Evolutionary conservation across 108 stramenopile species (phyloP), one percentile per base, ranked within the genome.

Genomic region (Conticribra weissflogii): DNA sequence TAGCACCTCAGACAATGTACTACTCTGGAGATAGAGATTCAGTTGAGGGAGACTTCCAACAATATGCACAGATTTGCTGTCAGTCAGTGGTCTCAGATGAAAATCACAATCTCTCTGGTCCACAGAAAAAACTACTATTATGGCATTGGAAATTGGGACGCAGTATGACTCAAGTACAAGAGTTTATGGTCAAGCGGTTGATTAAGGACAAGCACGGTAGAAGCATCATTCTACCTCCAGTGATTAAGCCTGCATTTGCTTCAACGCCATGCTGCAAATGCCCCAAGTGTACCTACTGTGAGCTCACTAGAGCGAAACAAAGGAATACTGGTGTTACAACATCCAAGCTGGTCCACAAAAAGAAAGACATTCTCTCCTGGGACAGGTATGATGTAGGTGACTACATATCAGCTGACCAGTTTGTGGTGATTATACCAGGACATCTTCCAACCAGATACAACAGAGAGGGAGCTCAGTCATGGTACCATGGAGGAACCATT

Each of bases 321-420:
- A 18, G 34, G 1, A 19, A 0, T 18, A 14, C 34, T 2, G 4
- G 3, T 0, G 32, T 36, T 0, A 3, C 3, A 3, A 41, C 1
- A 3, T 1, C 2, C 7, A 29, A 31, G n/a, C 36, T n/a, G 2
- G 34, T 41, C 5, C 36, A 5, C 36, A 41, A 59, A 44, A 44
- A 59, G 36, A 36, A 45, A 28, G 0, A 18, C 23, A 17, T 59
- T 0, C n/a, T 59, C 0, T 3, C 65, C 0, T 9, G 24, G 12
- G 36, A 54, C 25, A 55, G 25, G 21, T 54, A 54, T 29, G 36
- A 44, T 23, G 33, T 76, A 8, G 86, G 81, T 0, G 54, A 76
- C 9, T 32, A 31, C 8, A 63, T 86, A 19, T 81, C 82, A 16
- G 51, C 60, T 3, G 80, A 86, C 56, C 63, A 59, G 29, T 81